A percentile compares a stretch with the other conserved stretches of the same genome.
Conservation (phyloP, 306 rosid species). For the Vachellia collinsii region DNA sequence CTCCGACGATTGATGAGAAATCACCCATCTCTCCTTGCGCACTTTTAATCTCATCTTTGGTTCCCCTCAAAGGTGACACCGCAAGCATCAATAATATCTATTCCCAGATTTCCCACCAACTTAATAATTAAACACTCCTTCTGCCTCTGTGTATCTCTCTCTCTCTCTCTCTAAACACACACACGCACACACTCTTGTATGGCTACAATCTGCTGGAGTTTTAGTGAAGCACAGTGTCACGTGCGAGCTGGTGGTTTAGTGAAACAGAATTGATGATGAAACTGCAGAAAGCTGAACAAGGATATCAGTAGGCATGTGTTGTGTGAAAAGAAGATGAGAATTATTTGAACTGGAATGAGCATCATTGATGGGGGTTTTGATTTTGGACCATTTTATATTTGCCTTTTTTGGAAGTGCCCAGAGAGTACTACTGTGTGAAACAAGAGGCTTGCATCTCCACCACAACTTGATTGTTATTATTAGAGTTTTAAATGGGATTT, state of each 20-base stretch:
- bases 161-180: no score
- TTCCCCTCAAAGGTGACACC: slow-evolving; percentile 64
- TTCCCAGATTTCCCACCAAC: slow-evolving; percentile 25
- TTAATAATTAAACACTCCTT: neutral
- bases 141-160: no score
- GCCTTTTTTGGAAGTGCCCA: slow-evolving; percentile 43
- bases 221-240: slow-evolving; percentile 1
- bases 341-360: neutral
- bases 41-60: slow-evolving; percentile 53
- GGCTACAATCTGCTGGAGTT: neutral
- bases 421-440: neutral
- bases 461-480: slow-evolving; percentile 55
- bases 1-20: slow-evolving; percentile 49
- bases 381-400: slow-evolving; percentile 20
- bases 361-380: slow-evolving; percentile 30
- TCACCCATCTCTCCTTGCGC: slow-evolving; percentile 59
- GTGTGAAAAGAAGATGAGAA: slow-evolving; percentile 5
- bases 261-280: slow-evolving; percentile 4
- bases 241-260: slow-evolving; percentile 15
- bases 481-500: slow-evolving; percentile 47
- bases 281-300: neutral
- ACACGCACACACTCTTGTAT: neutral
- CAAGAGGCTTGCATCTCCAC: slow-evolving; percentile 53
- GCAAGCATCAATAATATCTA: slow-evolving; percentile 62
- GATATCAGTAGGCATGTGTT: neutral